phyloP scores from a whole-genome alignment of 1,139 yeast species.

The Hyphopichia burtonii region DNA sequence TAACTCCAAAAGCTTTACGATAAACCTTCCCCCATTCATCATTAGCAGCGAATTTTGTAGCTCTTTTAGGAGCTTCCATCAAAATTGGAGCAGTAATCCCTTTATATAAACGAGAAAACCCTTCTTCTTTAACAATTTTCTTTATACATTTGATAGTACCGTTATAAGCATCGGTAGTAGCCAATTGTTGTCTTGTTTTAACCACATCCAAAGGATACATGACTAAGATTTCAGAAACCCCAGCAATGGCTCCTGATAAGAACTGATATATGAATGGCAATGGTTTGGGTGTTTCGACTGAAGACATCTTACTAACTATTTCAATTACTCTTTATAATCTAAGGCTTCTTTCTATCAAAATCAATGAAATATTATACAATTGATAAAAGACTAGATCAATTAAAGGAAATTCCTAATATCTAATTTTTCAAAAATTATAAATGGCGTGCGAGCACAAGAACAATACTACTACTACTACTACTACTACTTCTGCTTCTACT shows the following conservation, averaged over 20 bases:
- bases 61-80: constrained; percentile 99
- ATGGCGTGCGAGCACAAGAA: too few relatives aligned
- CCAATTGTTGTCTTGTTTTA: constrained; percentile 94
- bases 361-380: background rate
- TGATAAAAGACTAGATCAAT: background rate
- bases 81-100: constrained; percentile 95
- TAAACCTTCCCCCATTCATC: constrained; percentile 95
- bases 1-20: constrained; percentile 66
- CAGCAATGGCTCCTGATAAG: constrained; percentile 94
- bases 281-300: constrained; percentile 21
- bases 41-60: constrained; percentile 96
- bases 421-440: too few relatives aligned
- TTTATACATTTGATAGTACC: constrained; percentile 84
- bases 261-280: constrained; percentile 91
- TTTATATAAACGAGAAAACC: constrained; percentile 77
- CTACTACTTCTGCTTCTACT: too few relatives aligned
- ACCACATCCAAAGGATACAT: constrained; percentile 99
- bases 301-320: too few relatives aligned
- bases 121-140: constrained; percentile 85
- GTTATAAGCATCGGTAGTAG: constrained; percentile 62
- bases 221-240: constrained; percentile 92
- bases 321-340: too few relatives aligned
- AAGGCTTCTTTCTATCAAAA: background rate
- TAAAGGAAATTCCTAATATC: background rate
- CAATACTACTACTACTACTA: too few relatives aligned